Base-by-base conservation (phyloP, 371 early-diverging fungal species). In the Rhizomucor pusillus region DNA sequence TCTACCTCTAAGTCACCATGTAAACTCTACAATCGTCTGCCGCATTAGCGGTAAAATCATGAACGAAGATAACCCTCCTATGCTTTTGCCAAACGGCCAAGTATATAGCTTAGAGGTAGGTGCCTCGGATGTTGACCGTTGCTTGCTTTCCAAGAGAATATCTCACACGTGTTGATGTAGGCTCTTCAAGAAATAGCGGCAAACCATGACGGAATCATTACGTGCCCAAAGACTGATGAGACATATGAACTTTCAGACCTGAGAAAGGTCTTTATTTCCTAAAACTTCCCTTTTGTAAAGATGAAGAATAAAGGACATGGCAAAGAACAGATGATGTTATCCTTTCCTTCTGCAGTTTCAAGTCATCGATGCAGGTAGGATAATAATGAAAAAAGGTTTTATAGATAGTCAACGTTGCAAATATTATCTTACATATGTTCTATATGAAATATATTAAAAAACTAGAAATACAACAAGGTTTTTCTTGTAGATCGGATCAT, bases 21-120 rank as follows among this genome's bases (percentile, higher is more conserved):
- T 89, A 48, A 95, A 94, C 70, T 93, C 94, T 1, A 90, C 89
- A 10, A 71, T 96, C 24, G 96, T 97, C 12, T 97, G 98, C 71
- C 82, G 92, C 14, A 84, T 95, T 22, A 86, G 89, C 24, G 95
- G 95, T 18, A 73, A 69, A 29, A 87, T 89, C 22, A 95, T 97
- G 92, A 87, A 96, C 61, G 97, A 92, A 62, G 85, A 94, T 67
- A 98, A 98, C 59, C 87, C 90, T 43, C 97, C 97, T 0, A 86
- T 98, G 91, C 85, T 90, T 5, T 72, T 97, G 56, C 97, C 96
- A 12, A 97, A 97, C 67, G 97, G 98, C 39, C 82, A 89, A 45
- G 97, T 95, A 3, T 98, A 97, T 65, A 94, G 94, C 19, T 71
- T 63, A 14, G 67, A 82, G 68, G 92, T 88, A 69, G 65, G 62